Conservation (phyloP, 441 rosid genomes). For the Adansonia gregorii region DNA sequence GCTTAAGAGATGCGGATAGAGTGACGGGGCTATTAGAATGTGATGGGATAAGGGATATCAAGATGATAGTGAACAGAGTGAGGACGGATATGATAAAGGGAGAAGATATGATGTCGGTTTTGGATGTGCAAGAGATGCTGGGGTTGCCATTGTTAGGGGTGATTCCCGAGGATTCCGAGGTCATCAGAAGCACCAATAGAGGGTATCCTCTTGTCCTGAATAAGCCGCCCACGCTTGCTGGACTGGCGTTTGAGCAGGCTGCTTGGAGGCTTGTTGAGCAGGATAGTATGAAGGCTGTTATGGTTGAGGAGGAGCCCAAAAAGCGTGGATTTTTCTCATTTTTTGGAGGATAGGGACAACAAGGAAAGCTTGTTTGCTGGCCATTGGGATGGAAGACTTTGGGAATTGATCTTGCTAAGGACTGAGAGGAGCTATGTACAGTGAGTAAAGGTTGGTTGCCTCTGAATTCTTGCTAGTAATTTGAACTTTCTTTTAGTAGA, state of each 20-base stretch:
- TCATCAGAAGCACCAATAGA: conserved; percentile 86
- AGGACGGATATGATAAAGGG: conserved; percentile 97
- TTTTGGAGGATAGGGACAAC: conserved; percentile 57
- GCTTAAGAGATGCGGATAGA: conserved; percentile 85
- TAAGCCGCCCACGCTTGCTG: conserved; percentile 91
- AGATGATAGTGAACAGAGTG: conserved; percentile 90
- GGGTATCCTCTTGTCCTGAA: conserved; percentile 90
- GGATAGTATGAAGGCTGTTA: conserved; percentile 94
- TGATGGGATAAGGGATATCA: conserved; percentile 89
- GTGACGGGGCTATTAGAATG: conserved; percentile 85
- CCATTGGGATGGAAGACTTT: no score
- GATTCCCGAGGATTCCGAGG: conserved; percentile 93
- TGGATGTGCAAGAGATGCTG: conserved; percentile 96
- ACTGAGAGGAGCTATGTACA: conserved; percentile 35
- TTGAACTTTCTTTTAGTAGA: neutral
- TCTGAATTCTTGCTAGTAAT: neutral
- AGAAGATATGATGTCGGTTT: conserved; percentile 97
- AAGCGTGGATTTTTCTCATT: conserved; percentile 85
- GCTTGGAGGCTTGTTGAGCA: conserved; percentile 98
- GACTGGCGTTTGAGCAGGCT: conserved; percentile 95
- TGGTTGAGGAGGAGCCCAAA: conserved; percentile 95
- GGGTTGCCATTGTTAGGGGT: conserved; percentile 80
- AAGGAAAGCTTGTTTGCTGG: neutral
- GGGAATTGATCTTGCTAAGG: neutral
- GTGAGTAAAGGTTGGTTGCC: conserved; percentile 31